Evolutionary conservation across 2,329 filamentous ascomycete genomes (phyloP), one percentile per base, ranked within the genome.

Genomic region (Huntiella decipiens): DNA sequence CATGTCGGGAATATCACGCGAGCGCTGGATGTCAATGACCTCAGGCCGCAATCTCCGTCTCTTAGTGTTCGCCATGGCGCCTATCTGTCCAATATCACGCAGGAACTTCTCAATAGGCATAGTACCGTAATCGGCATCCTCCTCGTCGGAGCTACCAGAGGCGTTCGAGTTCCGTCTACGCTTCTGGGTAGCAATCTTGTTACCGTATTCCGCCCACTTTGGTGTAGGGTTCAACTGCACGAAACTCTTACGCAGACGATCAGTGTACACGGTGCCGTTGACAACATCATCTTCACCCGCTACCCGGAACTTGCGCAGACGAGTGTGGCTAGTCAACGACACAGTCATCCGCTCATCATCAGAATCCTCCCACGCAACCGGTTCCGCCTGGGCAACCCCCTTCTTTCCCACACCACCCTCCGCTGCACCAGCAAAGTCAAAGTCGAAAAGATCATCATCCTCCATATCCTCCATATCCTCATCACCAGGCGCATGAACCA

Each of bases 311-410:
- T 96, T 96, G 53, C 87, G 75, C 57, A 95, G 61, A 52, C 82
- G 73, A 41, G 77, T 73, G 38, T 79, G 77, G 19, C 75, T 73
- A 3, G 84, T 81, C 35, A 98, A 70, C 11, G 88, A 96, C 42
- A 98, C 71, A 5, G 77, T 74, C 51, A 95, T 66, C 45, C 83
- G 74, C 57, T 96, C 91, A 57, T 98, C 91, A 55, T 98, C 91
- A 60, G 87, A 96, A 59, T 98, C 91, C 54, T 87, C 77, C 91
- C 91, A 98, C 1, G 77, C 82, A 8, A 10, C 40, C 15, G 66
- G 65, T 37, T 13, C 19, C 40, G 33, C 31, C 28, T 70, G 65
- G 5, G 53, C 52, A 8, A 4, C 22, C 22, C 8, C 22, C 22
- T 7, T 28, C 22, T 28, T 28, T 28, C 7, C 22, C 7, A 10